These are phyloP conservation scores for Chamaenerion angustifolium DNA, from an alignment of 345 rosid genomes.

Conservation along the genomic window DNA sequence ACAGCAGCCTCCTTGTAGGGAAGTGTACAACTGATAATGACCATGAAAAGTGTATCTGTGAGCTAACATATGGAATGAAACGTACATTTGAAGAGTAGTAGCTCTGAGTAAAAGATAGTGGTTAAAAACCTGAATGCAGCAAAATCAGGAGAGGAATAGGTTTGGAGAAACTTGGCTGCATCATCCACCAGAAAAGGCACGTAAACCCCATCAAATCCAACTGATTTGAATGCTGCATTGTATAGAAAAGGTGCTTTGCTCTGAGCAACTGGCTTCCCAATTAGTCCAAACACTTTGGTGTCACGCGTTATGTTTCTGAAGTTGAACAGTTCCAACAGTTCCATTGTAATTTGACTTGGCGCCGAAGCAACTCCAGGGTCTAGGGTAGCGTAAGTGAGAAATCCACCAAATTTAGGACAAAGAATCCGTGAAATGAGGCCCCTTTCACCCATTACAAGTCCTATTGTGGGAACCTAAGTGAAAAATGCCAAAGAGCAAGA, in stretches of 20 bases:
- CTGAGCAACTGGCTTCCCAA: conserved; percentile 88
- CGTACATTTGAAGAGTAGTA: too few species aligned
- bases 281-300: conserved; percentile 73
- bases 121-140: conserved; percentile 67
- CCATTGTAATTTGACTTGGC: conserved; percentile 85
- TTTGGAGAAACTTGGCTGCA: conserved; percentile 47
- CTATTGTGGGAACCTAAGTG: conserved; percentile 65
- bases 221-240: conserved; percentile 83
- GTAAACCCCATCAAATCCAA: conserved; percentile 60
- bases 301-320: conserved; percentile 75
- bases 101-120: too few species aligned
- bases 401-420: conserved; percentile 84
- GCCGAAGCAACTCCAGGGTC: conserved; percentile 75
- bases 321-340: conserved; percentile 62
- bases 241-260: conserved; percentile 83
- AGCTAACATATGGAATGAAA: too few species aligned
- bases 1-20: conserved; percentile 88
- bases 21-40: conserved; percentile 60
- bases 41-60: not conserved
- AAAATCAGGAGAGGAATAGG: conserved; percentile 74
- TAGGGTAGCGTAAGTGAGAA: conserved; percentile 77
- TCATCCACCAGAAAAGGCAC: conserved; percentile 76
- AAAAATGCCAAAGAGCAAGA: not conserved
- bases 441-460: conserved; percentile 85
- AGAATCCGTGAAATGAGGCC: conserved; percentile 84